phyloP scores from a whole-genome alignment of 257 asterid genomes.

The Jaltomata sinuosa region DNA sequence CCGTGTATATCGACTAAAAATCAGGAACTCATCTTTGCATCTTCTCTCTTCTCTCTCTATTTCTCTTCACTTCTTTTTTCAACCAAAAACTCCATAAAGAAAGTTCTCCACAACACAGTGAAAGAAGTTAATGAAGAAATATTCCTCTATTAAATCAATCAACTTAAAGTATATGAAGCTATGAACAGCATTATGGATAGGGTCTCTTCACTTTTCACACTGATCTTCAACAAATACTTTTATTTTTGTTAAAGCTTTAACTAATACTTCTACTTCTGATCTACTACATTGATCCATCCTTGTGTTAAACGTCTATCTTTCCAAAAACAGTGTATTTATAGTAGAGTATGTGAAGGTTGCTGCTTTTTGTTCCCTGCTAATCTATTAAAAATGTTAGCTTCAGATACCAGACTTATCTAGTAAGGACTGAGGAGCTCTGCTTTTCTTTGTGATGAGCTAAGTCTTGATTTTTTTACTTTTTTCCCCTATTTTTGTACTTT shows the following conservation, averaged over 20 bases:
- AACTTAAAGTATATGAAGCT: not conserved
- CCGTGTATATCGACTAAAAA: not conserved
- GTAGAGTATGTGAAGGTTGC: not conserved
- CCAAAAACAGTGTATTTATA: not conserved
- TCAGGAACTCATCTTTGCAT: not conserved
- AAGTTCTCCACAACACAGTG: not conserved
- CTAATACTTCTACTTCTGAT: not conserved
- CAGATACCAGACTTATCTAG: not conserved
- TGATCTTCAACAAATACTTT: not conserved
- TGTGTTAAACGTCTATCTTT: not conserved
- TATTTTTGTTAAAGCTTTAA: not conserved
- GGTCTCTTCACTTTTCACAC: not conserved
- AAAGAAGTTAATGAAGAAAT: not conserved
- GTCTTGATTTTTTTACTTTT: not conserved
- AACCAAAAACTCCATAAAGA: not conserved
- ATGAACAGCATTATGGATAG: not conserved
- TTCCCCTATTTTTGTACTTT: not conserved
- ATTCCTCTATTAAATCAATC: not conserved
- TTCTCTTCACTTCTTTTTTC: not conserved
- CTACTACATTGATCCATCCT: not conserved
- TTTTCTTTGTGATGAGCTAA: not conserved
- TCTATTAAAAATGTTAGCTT: not conserved
- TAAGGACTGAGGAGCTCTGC: not conserved
- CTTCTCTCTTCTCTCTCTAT: not conserved
- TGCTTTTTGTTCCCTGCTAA: not conserved